phyloP scores from a whole-genome alignment of 345 rosid genomes.

The Corymbia maculata region DNA sequence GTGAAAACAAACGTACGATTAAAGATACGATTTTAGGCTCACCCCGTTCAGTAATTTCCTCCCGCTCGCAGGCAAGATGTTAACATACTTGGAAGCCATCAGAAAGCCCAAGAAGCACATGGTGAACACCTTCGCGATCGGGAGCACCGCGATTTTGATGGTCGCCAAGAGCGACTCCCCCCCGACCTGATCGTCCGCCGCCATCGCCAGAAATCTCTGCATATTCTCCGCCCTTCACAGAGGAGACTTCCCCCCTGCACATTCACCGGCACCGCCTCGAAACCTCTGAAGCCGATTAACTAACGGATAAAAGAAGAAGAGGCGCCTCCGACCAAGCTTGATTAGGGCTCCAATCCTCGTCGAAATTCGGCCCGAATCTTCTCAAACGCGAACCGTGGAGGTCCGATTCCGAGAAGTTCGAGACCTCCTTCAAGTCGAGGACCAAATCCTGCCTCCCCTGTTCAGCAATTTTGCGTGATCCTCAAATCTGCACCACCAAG shows the following conservation, averaged over 20 bases:
- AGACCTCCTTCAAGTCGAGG: neutral
- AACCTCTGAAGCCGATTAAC: neutral
- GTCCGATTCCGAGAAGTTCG: neutral
- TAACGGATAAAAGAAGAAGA: neutral
- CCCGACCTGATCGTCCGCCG: conserved; percentile 30
- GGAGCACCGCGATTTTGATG: conserved; percentile 84
- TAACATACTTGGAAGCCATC: conserved; percentile 94
- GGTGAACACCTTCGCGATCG: conserved; percentile 95
- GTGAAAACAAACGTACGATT: neutral
- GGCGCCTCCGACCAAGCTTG: neutral
- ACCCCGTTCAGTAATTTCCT: conserved; percentile 95
- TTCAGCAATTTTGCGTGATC: neutral
- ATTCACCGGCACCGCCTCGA: neutral
- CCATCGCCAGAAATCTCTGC: conserved; percentile 23
- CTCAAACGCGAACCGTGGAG: neutral
- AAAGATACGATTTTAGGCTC: neutral
- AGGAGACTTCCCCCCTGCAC: neutral
- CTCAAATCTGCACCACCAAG: neutral
- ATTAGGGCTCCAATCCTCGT: neutral
- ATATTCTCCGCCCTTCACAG: conserved; percentile 1
- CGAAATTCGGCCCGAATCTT: neutral
- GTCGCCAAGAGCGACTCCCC: conserved; percentile 45
- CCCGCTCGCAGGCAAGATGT: conserved; percentile 87
- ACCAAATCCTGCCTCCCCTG: neutral
- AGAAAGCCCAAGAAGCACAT: conserved; percentile 91